These are phyloP conservation scores for Pseudopithomyces chartarum DNA, from an alignment of 2,329 filamentous ascomycete genomes.

Conservation along the genomic window DNA sequence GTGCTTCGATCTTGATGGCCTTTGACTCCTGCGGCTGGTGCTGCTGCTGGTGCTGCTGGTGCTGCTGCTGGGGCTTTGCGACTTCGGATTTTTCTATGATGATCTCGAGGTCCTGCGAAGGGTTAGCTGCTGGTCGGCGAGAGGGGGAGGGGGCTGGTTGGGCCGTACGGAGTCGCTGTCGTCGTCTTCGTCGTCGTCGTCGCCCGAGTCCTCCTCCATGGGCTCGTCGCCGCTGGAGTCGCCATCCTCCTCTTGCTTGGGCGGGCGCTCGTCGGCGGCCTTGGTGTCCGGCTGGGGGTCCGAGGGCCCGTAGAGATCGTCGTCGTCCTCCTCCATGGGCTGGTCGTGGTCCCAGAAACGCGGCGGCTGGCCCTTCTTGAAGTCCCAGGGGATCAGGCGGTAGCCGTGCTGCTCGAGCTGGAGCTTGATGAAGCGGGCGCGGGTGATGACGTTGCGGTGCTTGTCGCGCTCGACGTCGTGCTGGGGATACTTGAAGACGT, in stretches of 20 bases:
- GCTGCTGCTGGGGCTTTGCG: constrained; percentile 39
- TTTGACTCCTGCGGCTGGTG: constrained; percentile 38
- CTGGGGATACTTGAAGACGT: constrained; percentile 26
- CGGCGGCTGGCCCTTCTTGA: constrained; percentile 28
- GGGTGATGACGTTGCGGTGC: constrained; percentile 33
- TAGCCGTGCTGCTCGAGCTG: constrained; percentile 24
- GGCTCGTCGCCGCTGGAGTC: constrained; percentile 48
- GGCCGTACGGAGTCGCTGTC: constrained; percentile 49
- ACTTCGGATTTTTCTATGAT: constrained; percentile 55
- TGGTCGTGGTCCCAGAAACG: constrained; percentile 22
- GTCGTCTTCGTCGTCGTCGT: constrained; percentile 52
- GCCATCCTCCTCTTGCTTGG: constrained; percentile 34
- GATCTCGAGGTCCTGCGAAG: constrained; percentile 56
- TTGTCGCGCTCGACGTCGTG: constrained; percentile 32
- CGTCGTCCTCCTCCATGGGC: constrained; percentile 57
- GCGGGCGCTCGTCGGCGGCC: not conserved
- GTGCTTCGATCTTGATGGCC: constrained; percentile 45
- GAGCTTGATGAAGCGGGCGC: constrained; percentile 27
- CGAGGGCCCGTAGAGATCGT: constrained; percentile 56
- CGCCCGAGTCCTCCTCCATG: constrained; percentile 52
- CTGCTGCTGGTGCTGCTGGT: constrained; percentile 41
- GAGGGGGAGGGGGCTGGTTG: not conserved
- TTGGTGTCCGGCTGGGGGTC: constrained; percentile 18
- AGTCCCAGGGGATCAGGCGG: constrained; percentile 30
- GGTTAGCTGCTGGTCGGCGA: constrained; percentile 30